Percentiles rank a stretch among this genome's conserved stretches.
These are phyloP conservation scores for Amanita pseudoporphyria DNA, from an alignment of 768 basidiomycete species.

Conservation along the genomic window DNA sequence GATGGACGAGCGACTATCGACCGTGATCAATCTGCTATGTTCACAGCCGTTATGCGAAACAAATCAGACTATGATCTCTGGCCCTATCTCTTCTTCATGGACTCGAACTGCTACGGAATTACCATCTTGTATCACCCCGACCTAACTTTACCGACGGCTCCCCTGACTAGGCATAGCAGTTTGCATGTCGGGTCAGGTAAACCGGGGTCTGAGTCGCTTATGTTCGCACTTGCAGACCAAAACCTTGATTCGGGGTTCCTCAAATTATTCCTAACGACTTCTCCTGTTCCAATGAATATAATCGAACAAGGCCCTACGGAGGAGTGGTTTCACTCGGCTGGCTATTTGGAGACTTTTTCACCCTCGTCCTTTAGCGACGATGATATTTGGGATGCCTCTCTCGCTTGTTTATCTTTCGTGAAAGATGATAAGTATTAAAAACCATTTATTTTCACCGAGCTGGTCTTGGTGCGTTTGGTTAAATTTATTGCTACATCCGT, in stretches of 20 bases:
- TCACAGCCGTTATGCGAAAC: constrained; percentile 40
- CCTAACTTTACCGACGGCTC: constrained; percentile 25
- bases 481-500: not conserved
- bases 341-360: constrained; percentile 4
- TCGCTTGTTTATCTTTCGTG: constrained; percentile 19
- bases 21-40: constrained; percentile 32
- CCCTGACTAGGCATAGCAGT: constrained; percentile 30
- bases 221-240: constrained; percentile 29
- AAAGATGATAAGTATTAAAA: constrained; percentile 4
- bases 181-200: constrained; percentile 34
- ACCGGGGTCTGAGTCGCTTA: constrained; percentile 36
- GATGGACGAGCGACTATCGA: constrained; percentile 39
- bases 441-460: not conserved
- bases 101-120: constrained; percentile 43
- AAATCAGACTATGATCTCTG: constrained; percentile 42
- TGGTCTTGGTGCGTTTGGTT: not conserved
- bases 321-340: constrained; percentile 9
- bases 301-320: constrained; percentile 33
- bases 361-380: constrained; percentile 2
- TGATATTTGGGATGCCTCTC: constrained; percentile 24
- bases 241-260: constrained; percentile 39
- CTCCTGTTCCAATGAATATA: constrained; percentile 35
- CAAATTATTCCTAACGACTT: constrained; percentile 48
- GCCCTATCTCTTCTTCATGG: constrained; percentile 57
- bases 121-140: constrained; percentile 47